Evolutionary conservation across 441 rosid species (phyloP).

Genomic region (Raphanus hybrid): DNA sequence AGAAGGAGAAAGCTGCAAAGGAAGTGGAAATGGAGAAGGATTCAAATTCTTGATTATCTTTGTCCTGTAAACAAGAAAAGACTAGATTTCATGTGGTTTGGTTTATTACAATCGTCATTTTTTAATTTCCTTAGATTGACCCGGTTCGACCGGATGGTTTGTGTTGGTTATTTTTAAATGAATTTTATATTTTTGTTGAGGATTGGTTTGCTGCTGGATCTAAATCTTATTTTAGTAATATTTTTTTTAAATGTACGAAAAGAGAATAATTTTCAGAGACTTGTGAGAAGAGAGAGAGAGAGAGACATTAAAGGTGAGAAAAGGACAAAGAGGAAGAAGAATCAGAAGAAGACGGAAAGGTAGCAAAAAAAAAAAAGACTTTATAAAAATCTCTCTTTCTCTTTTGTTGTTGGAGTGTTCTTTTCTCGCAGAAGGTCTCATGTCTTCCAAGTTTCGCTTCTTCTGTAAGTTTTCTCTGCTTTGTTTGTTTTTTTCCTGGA

Average conservation of each 20-base stretch:
- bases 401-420: background rate
- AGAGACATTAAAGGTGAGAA: constrained; percentile 24
- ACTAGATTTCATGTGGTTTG: background rate
- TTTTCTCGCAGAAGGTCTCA: background rate
- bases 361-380: background rate
- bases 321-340: constrained; percentile 32
- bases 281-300: constrained; percentile 16
- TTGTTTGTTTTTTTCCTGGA: constrained; percentile 10
- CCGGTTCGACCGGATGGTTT: constrained; percentile 30
- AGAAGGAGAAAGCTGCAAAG: background rate
- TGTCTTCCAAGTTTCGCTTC: constrained; percentile 29
- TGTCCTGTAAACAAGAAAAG: background rate
- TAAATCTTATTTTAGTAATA: background rate
- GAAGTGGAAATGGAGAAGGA: background rate
- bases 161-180: background rate
- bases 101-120: background rate
- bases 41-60: background rate
- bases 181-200: background rate
- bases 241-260: background rate
- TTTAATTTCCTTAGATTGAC: background rate
- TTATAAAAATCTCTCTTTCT: background rate
- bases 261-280: constrained; percentile 21
- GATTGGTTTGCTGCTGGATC: constrained; percentile 16
- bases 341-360: constrained; percentile 19
- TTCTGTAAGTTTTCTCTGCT: constrained; percentile 20